Evolutionary conservation across 106 monocot genomes (phyloP), one percentile per base, ranked within the genome.

Genomic region (Ottelia alismoides): DNA sequence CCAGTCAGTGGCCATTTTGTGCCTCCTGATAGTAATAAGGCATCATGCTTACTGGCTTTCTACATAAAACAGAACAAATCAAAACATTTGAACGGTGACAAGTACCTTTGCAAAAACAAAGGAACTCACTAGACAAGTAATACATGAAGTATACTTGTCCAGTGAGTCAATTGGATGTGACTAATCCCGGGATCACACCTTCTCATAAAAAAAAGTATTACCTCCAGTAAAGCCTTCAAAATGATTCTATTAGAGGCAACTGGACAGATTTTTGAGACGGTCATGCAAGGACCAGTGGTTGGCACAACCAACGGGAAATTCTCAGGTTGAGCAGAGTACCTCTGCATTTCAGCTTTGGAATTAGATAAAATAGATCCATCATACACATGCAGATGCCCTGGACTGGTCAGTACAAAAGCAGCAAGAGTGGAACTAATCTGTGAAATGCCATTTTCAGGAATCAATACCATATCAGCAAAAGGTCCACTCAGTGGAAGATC

Each of bases 1-100:
- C 96, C 89, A 60, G 96, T 96, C 72, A 96, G 65, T 72, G 82
- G 89, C 96, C 96, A 96, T 63, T 69, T 89, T 51, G 64, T 70
- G 22, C n/a, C n/a, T n/a, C n/a, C n/a, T n/a, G n/a, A n/a, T n/a
- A n/a, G n/a, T n/a, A n/a, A n/a, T n/a, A n/a, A n/a, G n/a, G n/a
- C n/a, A n/a, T n/a, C n/a, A n/a, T n/a, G n/a, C n/a, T n/a, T n/a
- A n/a, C n/a, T n/a, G n/a, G n/a, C n/a, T n/a, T n/a, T n/a, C n/a
- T n/a, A n/a, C n/a, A n/a, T n/a, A n/a, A n/a, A n/a, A n/a, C n/a
- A n/a, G n/a, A n/a, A n/a, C n/a, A n/a, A n/a, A n/a, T n/a, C n/a
- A n/a, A n/a, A n/a, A n/a, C n/a, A n/a, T n/a, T n/a, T n/a, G n/a
- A n/a, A n/a, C n/a, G n/a, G n/a, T n/a, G n/a, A n/a, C n/a, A n/a